Base-by-base conservation (phyloP, 2,329 filamentous ascomycete genomes). In the Cordyceps tenuipes region DNA sequence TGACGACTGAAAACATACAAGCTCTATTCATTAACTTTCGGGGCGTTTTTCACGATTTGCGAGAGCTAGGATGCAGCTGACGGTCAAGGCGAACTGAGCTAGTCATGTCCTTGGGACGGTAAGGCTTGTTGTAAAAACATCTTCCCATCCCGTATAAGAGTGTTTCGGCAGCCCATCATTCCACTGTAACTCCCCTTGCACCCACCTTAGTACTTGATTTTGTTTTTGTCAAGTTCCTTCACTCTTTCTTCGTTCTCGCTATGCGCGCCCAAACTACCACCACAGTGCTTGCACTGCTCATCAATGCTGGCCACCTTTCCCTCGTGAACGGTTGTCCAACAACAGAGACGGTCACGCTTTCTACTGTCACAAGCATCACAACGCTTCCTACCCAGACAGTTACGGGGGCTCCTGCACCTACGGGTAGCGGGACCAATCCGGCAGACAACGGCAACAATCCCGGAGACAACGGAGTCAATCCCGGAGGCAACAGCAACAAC, bases 261-360 rank as follows among this genome's bases (percentile, higher is more conserved):
- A 60, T 60, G 58, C 58, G 44, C 52, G 13, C 46, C 34, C 58
- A 23, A 31, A 31, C 50, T 15, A 31, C 44, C n/a, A 31, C 58
- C 15, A 34, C 51, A 15, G 58, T 51, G 12, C 19, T 55, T 6
- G 39, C 57, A n/a, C 57, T 59, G 43, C 49, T 59, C 2, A 19
- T 60, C 21, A 49, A 51, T 44, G 44, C 50, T 17, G 58, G 58
- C 3, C 23, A 54, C 44, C 29, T 60, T 12, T 48, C 43, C n/a
- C 43, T 60, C 31, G 34, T 49, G 8, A 44, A 43, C 21, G 44
- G 43, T 12, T 60, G 58, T 44, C 50, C 50, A 26, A 41, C 19
- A 12, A 60, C 58, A 6, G 58, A 49, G n/a, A 44, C 31, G 34
- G 34, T 60, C 19, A 60, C 58, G 7, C 17, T 60, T 2, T 12